Percentiles rank a stretch among this genome's conserved stretches.
phyloP scores from a whole-genome alignment of 2,329 filamentous ascomycete species.

The Claviceps sp. region DNA sequence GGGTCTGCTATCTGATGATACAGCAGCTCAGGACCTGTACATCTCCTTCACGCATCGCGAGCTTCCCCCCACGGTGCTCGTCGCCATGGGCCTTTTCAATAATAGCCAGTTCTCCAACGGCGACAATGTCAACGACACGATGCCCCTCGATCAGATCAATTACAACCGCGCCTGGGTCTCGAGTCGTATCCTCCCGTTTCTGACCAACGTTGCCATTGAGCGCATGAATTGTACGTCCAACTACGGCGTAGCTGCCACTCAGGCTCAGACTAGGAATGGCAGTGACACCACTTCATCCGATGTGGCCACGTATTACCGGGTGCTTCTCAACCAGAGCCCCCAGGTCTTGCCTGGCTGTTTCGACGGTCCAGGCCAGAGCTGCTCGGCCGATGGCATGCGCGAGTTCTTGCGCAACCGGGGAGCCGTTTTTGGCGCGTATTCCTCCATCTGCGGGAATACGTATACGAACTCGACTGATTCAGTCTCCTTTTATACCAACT shows the following conservation, averaged over 20 bases:
- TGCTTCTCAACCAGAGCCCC: slow-evolving; percentile 29
- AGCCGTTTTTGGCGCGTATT: slow-evolving; percentile 26
- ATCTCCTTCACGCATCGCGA: slow-evolving; percentile 59
- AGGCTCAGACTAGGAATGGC: not conserved
- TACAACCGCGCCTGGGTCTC: slow-evolving; percentile 49
- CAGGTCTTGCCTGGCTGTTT: slow-evolving; percentile 27
- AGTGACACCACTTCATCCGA: not conserved
- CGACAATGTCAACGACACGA: slow-evolving; percentile 43
- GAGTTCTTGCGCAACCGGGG: slow-evolving; percentile 24
- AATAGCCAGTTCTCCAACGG: slow-evolving; percentile 43
- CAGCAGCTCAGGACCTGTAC: slow-evolving; percentile 42
- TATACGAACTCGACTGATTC: slow-evolving; percentile 23
- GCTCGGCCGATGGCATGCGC: slow-evolving; percentile 25
- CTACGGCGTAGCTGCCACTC: not conserved
- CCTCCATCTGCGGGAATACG: slow-evolving; percentile 23
- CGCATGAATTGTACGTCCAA: slow-evolving; percentile 38
- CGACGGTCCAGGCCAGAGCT: slow-evolving; percentile 30
- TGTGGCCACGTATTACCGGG: slow-evolving; percentile 24
- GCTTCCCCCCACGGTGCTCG: slow-evolving; percentile 51
- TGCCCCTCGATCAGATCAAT: slow-evolving; percentile 51
- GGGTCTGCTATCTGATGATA: slow-evolving; percentile 28
- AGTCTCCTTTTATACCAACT: slow-evolving; percentile 20
- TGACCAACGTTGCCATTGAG: slow-evolving; percentile 55
- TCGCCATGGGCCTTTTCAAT: slow-evolving; percentile 58
- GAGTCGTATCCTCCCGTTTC: slow-evolving; percentile 49